Evolutionary conservation across 371 early-diverging fungal genomes (phyloP), one percentile per base, ranked within the genome.

Genomic region (Batkoa obscura): DNA sequence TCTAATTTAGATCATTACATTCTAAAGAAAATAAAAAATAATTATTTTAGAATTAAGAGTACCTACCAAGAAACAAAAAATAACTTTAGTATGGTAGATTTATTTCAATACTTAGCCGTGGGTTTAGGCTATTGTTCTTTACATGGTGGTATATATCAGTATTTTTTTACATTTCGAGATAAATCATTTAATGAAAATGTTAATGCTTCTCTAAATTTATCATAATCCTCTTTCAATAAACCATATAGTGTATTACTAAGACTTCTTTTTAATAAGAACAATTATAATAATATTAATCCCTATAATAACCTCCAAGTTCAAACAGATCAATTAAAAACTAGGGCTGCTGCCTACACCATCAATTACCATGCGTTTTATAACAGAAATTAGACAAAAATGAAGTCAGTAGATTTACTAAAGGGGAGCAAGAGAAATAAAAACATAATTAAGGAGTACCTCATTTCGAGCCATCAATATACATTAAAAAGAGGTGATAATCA

Each of bases 331-430:
- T 9, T 50, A 34, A 17, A 34, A 3, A 50, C 15, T 34, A 6
- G 31, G 30, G 50, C 50, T 13, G 50, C 50, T 12, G 50, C 50
- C 34, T 50, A 50, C 34, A 34, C 50, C 50, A 50, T 50, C 50
- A 50, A 50, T 34, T 50, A 31, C 30, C 50, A 50, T n/a, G 50
- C 50, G 5, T 50, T 50, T 34, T 34, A 31, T 13, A 50, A 50
- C 5, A 50, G 32, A 3, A 50, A 17, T 13, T 34, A 17, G 17
- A 5, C 34, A 15, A 3, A 34, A 10, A 17, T 17, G 8, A 3
- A 15, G 5, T 31, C 34, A 34, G 34, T 31, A 15, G 17, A 13
- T 23, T 13, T 34, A 17, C 17, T 50, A 34, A 50, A 50, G 36
- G 50, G 34, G 12, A 34, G 32, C 34, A 31, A 31, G 13, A 34